Base-by-base conservation (phyloP, 305 asterid genomes). In the Fraxinus latifolia region DNA sequence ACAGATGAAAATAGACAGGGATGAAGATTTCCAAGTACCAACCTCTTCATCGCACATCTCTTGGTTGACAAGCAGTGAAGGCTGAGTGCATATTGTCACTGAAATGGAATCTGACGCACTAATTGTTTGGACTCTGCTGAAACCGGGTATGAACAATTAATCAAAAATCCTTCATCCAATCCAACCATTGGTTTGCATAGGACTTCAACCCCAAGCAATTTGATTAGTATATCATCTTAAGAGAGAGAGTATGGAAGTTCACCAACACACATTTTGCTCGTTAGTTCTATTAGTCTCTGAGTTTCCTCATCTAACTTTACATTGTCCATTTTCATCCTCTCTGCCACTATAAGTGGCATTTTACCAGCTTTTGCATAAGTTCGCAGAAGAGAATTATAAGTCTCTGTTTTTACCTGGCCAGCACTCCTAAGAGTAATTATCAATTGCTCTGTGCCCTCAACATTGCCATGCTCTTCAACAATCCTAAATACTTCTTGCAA, bases 311-410 rank as follows among this genome's bases (percentile, higher is more conserved):
- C 87, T 88, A 90, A 76, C 86, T 81, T 83, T 27, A 92, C 92
- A 36, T 86, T 83, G 79, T 95, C 99, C 90, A 85, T 91, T 85
- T 89, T 84, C 98, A 95, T 95, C 93, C 98, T 89, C 88, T 95
- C 97, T 8, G 87, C 91, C 82, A 95, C 87, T 53, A 89, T 85
- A 75, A 91, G 89, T 9, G 97, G 90, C 97, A 89, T 91, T 85
- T 94, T 93, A 74, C 93, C 92, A 0, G 97, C 98, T 82, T 90
- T 89, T 23, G 87, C 93, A 78, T 91, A 91, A 39, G 98, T 90
- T 34, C 92, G 88, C 39, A 95, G 89, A 76, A 95, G 91, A 42
- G 87, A 86, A 42, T 93, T 93, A 85, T 95, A 95, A 2, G 86
- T 72, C 83, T 87, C 94, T 4, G 92, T 88, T 79, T 81, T 90